Evolutionary conservation across 305 asterid species (phyloP), one percentile per base, ranked within the genome.

Genomic region (Withania somnifera): DNA sequence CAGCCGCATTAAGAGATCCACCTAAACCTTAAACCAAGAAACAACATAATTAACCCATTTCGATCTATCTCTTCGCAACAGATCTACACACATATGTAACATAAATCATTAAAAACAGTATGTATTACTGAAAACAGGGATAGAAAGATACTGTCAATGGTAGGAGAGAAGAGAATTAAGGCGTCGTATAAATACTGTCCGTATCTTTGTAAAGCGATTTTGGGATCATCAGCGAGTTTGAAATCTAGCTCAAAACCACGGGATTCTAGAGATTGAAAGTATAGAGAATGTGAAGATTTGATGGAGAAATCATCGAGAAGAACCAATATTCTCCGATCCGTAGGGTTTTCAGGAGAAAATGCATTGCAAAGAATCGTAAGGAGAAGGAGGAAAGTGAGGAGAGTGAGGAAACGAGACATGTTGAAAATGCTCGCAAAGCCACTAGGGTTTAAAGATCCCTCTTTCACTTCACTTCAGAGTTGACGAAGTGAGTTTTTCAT

Each of bases 211-310:
- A 94, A 80, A 2, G 94, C 88, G 86, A 94, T 90, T 22, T 89
- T 90, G n/a, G 98, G 92, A 83, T 92, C 97, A 80, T 84, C 91
- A 3, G 97, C 92, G 69, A 94, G 95, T 84, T 91, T 91, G 84
- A 89, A 94, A 79, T 92, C 93, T 61, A 94, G 97, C 75, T 86
- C 90, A 50, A 85, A 88, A 13, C 97, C 95, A 47, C 90, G 88
- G 40, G 80, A 40, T 80, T 85, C 86, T 11, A 94, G 90, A 22
- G 97, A 87, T 30, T 88, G 86, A 87, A 94, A 94, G 87, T 78
- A 94, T 73, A 94, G 61, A 28, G 98, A 94, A 82, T 94, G 96
- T 56, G 96, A 91, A 30, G 95, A 91, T 85, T 89, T 90, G 14
- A 90, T 78, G 38, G 95, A 92, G 67, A 91, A 88, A 82, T 94